Percentiles rank a stretch among this genome's conserved stretches.
These are phyloP conservation scores for Gonapodya sp. DNA, from an alignment of 192 early-diverging fungal species.

Conservation along the genomic window DNA sequence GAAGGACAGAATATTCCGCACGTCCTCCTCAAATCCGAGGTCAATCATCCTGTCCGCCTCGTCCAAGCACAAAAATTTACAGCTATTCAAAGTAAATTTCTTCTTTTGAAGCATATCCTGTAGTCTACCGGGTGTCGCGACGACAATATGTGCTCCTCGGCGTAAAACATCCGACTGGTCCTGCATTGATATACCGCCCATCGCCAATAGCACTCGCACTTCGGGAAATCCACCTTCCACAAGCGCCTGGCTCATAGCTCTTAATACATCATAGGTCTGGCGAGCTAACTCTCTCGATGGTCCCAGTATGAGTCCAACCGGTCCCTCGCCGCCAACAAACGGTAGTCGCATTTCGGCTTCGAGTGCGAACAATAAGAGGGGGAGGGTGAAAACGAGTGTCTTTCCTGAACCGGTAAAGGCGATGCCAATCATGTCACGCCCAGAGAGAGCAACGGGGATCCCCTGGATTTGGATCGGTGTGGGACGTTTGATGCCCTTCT, in stretches of 20 bases:
- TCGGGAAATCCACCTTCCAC: constrained; percentile 54
- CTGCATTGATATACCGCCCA: constrained; percentile 89
- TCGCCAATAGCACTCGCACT: constrained; percentile 72
- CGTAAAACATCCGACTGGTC: constrained; percentile 68
- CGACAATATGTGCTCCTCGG: constrained; percentile 82
- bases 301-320: constrained; percentile 87
- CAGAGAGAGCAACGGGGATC: constrained; percentile 79
- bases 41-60: constrained; percentile 99
- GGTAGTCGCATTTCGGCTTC: constrained; percentile 84
- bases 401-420: constrained; percentile 98
- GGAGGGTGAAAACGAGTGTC: constrained; percentile 87
- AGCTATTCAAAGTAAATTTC: constrained; percentile 79
- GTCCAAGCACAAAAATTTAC: constrained; percentile 88
- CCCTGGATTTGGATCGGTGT: constrained; percentile 97
- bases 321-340: constrained; percentile 75
- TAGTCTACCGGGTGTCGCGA: constrained; percentile 90
- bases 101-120: constrained; percentile 83
- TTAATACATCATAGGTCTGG: constrained; percentile 83
- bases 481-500: constrained; percentile 75
- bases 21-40: constrained; percentile 96
- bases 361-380: constrained; percentile 84
- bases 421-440: constrained; percentile 96
- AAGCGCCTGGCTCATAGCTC: constrained; percentile 50
- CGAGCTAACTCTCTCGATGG: constrained; percentile 93
- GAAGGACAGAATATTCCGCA: constrained; percentile 89